phyloP scores from a whole-genome alignment of 768 basidiomycete species.

The Paxillus ammoniavirescens region DNA sequence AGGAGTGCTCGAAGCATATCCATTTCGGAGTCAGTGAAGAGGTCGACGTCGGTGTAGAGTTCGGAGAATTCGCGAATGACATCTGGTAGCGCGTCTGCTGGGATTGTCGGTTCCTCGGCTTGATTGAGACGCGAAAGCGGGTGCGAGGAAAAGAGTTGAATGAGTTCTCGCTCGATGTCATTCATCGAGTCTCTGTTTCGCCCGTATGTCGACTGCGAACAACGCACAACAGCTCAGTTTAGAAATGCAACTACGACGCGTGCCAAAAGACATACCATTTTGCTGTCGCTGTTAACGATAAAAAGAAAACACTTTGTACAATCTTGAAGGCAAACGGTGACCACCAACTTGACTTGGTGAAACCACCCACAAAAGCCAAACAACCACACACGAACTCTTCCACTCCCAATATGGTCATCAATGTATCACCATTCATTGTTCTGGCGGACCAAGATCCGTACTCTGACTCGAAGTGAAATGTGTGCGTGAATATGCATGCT shows the following conservation, averaged over 20 bases:
- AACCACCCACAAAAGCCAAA: slow-evolving; percentile 23
- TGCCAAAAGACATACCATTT: slow-evolving; percentile 22
- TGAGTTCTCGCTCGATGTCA: slow-evolving; percentile 68
- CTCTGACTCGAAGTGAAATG: too few relatives aligned
- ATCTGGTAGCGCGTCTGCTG: slow-evolving; percentile 68
- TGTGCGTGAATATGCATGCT: too few relatives aligned
- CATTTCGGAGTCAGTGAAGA: slow-evolving; percentile 66
- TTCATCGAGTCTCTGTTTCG: slow-evolving; percentile 69
- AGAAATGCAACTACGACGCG: slow-evolving; percentile 6
- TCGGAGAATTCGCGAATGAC: slow-evolving; percentile 65
- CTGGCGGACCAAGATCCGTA: too few relatives aligned
- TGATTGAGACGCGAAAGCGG: slow-evolving; percentile 58
- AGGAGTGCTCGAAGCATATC: slow-evolving; percentile 57
- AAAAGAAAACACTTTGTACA: slow-evolving; percentile 5
- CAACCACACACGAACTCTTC: slow-evolving; percentile 10
- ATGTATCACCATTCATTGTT: background rate
- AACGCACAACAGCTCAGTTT: background rate
- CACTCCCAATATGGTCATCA: background rate
- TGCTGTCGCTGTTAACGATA: slow-evolving; percentile 7
- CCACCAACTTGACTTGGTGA: slow-evolving; percentile 3
- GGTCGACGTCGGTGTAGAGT: slow-evolving; percentile 55
- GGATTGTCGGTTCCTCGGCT: slow-evolving; percentile 61
- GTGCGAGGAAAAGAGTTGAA: slow-evolving; percentile 66
- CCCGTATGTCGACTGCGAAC: slow-evolving; percentile 39
- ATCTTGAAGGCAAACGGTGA: background rate